Evolutionary conservation across 208 protist genomes (phyloP).

Genomic region (Balamuthia mandrillaris): DNA sequence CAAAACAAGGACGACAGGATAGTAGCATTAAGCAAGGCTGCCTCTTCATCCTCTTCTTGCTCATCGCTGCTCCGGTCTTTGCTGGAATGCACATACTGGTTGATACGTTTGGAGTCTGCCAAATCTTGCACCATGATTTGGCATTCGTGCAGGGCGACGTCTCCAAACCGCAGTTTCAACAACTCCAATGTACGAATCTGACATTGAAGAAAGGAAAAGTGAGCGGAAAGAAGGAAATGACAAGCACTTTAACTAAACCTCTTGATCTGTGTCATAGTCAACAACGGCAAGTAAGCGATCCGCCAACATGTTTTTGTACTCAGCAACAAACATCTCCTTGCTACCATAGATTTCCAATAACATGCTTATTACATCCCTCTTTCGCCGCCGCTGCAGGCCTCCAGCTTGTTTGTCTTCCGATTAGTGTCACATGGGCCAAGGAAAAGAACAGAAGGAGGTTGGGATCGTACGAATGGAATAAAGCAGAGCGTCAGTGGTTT

Average conservation of each 20-base stretch:
- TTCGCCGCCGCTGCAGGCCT: no score
- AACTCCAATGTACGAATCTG: not conserved
- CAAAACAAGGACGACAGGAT: slow-evolving; percentile 23
- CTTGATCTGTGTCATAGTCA: slow-evolving; percentile 25
- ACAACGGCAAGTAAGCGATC: not conserved
- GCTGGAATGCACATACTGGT: not conserved
- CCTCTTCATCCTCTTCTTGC: not conserved
- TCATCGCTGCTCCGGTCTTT: not conserved
- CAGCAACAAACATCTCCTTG: no score
- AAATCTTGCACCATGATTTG: slow-evolving; percentile 31
- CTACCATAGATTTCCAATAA: slow-evolving; percentile 20
- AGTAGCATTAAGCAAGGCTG: not conserved
- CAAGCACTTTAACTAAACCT: not conserved
- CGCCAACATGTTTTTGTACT: slow-evolving; percentile 7
- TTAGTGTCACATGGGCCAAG: no score
- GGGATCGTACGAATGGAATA: no score
- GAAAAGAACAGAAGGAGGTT: no score
- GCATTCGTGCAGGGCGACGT: slow-evolving; percentile 6
- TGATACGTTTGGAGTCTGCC: not conserved
- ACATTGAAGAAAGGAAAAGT: not conserved
- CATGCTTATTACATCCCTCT: no score
- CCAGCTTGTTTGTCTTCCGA: no score
- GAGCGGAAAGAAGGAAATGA: not conserved
- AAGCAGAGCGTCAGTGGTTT: no score
- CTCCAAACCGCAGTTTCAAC: slow-evolving; percentile 20